phyloP scores from a whole-genome alignment of 345 rosid genomes.

The Gossypium arboreum region DNA sequence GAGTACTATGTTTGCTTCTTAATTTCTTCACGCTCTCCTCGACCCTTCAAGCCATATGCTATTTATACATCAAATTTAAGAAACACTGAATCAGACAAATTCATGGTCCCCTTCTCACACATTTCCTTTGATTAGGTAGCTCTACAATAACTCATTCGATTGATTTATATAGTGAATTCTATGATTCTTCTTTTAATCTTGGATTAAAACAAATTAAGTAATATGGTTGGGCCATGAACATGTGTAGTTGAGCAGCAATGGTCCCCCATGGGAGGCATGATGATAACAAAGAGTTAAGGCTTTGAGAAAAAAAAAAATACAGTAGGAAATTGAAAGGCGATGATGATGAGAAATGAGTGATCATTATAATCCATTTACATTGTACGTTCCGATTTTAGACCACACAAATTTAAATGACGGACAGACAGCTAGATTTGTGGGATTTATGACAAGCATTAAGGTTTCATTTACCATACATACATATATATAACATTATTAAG shows the following conservation, averaged over 20 bases:
- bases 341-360: constrained; percentile 9
- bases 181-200: background rate
- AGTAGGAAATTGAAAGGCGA: background rate
- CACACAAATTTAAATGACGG: background rate
- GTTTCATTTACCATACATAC: too few relatives aligned
- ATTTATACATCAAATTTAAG: background rate
- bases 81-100: background rate
- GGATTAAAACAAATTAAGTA: background rate
- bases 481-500: too few relatives aligned
- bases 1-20: background rate
- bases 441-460: background rate
- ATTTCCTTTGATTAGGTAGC: background rate
- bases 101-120: background rate
- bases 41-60: background rate
- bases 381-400: constrained; percentile 9
- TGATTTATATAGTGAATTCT: too few relatives aligned
- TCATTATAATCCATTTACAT: background rate
- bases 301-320: background rate
- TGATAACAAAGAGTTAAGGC: background rate
- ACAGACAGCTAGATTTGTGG: background rate
- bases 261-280: constrained; percentile 1
- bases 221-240: background rate
- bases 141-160: too few relatives aligned
- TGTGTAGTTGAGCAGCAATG: background rate
- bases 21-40: background rate